Conservation (phyloP, 2,329 filamentous ascomycete species). For the Neoarthrinium moseri region DNA sequence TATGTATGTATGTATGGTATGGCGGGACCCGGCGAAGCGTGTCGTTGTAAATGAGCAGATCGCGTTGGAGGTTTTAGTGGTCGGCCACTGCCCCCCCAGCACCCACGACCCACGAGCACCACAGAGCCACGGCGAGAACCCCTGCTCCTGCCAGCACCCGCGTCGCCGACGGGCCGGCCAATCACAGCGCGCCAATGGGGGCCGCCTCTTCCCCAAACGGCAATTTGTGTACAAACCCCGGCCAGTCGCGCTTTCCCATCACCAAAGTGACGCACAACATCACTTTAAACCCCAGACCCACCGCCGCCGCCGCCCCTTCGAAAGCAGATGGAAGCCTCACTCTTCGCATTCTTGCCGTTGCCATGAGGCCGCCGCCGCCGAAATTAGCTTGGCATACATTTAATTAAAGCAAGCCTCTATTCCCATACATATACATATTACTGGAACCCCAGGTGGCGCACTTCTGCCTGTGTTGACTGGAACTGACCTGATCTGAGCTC, state of each 20-base stretch:
- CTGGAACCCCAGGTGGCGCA: no score
- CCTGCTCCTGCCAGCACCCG: constrained; percentile 3
- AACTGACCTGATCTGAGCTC: no score
- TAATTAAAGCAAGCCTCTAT: no score
- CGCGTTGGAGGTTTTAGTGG: no score
- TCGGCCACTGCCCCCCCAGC: not conserved
- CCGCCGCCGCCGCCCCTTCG: not conserved
- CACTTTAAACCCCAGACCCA: not conserved
- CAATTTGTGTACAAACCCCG: constrained; percentile 7
- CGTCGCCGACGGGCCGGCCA: constrained; percentile 3
- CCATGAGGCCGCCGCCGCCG: no score
- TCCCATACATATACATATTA: no score
- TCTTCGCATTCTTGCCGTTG: no score
- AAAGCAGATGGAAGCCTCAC: not conserved
- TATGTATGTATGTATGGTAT: no score
- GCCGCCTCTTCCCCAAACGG: constrained; percentile 3
- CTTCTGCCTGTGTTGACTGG: no score
- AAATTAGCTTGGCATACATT: no score
- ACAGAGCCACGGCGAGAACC: not conserved
- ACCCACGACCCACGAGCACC: not conserved
- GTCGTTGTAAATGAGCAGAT: no score
- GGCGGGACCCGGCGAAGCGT: no score
- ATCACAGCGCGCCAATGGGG: constrained; percentile 9
- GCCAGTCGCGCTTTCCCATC: constrained; percentile 3
- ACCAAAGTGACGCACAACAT: constrained; percentile 9